These are phyloP conservation scores for Silybum marianum DNA, from an alignment of 129 eudicot species.

Conservation along the genomic window DNA sequence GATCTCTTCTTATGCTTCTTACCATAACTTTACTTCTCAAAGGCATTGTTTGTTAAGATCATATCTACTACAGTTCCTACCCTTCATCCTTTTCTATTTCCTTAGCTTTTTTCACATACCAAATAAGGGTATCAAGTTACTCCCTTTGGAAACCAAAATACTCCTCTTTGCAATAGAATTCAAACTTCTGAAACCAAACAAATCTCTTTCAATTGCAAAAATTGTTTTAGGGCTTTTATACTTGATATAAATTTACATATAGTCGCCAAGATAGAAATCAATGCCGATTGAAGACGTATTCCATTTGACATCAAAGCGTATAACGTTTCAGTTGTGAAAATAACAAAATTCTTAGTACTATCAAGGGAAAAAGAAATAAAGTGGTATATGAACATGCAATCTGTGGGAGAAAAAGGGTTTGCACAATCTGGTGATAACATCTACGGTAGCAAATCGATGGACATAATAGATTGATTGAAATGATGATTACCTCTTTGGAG, in stretches of 20 bases:
- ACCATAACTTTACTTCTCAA: no score
- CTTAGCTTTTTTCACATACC: neutral
- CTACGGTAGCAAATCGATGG: neutral
- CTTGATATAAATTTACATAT: neutral
- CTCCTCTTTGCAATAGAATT: neutral
- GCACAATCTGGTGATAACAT: neutral
- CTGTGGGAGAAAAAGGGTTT: neutral
- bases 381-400: no score
- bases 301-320: neutral
- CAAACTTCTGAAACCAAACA: neutral
- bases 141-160: neutral
- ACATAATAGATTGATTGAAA: neutral
- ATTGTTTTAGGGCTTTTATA: neutral
- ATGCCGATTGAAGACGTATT: neutral
- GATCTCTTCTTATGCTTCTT: no score
- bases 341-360: neutral
- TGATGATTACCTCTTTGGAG: constrained; percentile 53
- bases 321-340: neutral
- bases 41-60: neutral
- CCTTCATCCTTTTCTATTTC: neutral
- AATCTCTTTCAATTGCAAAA: neutral
- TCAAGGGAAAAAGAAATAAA: neutral
- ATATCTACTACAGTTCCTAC: neutral
- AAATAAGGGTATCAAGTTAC: neutral
- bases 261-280: constrained; percentile 4